Base-by-base conservation (phyloP, 495 filamentous ascomycete genomes). In the Xylaria telfairii region DNA sequence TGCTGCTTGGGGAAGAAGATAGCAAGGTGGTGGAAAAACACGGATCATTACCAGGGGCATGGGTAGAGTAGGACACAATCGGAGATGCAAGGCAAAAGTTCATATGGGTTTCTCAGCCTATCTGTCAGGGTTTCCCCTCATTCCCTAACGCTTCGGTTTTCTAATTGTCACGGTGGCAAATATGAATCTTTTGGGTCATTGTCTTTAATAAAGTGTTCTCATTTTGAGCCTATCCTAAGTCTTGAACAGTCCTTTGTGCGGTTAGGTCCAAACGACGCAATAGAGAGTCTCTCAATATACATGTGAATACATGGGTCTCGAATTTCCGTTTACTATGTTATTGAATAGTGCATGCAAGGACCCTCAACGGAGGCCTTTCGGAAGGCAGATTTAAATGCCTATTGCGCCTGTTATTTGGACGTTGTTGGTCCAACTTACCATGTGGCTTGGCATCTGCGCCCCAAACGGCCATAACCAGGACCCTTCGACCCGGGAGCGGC, bases 371-470 rank as follows among this genome's bases (percentile, higher is more conserved):
- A 39, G 60, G 26, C 60, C 41, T 7, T 63, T 41, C 60, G 39
- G 37, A 24, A 17, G 60, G 39, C 41, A 51, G 28, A 47, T 10
- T 37, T 34, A n/a, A 19, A n/a, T 49, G 17, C 41, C 26, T 65
- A 21, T 15, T 28, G 17, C 4, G 28, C 10, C 21, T 19, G 26
- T 26, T 53, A 17, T 65, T 10, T 24, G 30, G 32, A 6, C 17
- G 49, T 21, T 42, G 34, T 56, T 67, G 49, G 64, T 34, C 51
- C n/a, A 28, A 30, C 60, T 46, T 51, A 10, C n/a, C 21, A 17
- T 32, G 42, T 51, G 44, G 42, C 62, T 65, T 51, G 62, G 30
- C 44, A 65, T 34, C 41, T 37, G 65, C 56, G 21, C 4, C 39
- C 19, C 19, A 60, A 68, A 59, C 26, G 19, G 21, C 21, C 32